Base-by-base conservation (phyloP, 78 protist species). In the Polysphondylium violaceum region DNA sequence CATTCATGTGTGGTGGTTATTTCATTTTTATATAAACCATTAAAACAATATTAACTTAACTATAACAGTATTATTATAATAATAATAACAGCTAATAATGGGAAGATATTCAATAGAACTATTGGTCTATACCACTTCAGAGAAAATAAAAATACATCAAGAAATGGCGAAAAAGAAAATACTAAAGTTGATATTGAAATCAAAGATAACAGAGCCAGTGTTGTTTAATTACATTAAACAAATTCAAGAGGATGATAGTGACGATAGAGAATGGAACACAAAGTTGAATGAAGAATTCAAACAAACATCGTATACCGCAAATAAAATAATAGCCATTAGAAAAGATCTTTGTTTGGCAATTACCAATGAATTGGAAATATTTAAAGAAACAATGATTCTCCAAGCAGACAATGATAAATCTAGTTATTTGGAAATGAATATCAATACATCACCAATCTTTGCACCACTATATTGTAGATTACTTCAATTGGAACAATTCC, bases 401-500 rank as follows among this genome's bases (percentile, higher is more conserved):
- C 40, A 74, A 50, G 51, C 35, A 21, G 17, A 35, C 3, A 2
- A 6, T 17, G 11, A 41, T 50, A 23, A 41, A 25, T 11, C 53
- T 14, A 47, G 53, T 47, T 47, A 8, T n/a, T n/a, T 50, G 50
- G n/a, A n/a, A n/a, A n/a, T n/a, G n/a, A 6, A 6, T 14, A 72
- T 72, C 60, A 72, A 50, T 29, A 25, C 64, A 7, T 31, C 50
- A 17, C 77, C 77, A 14, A 50, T 27, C 3, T 72, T 27, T 50
- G 56, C 61, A 16, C 77, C 77, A 72, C 12, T 72, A 2, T 72
- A n/a, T 50, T 50, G 61, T 50, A 3, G 61, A 9, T 35, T 72
- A 11, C 7, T n/a, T 50, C 77, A 72, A 50, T 72, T 72, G 7
- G 77, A 72, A 72, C 77, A 72, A 47, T 72, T 72, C 27, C 17